phyloP scores from a whole-genome alignment of 164 flowering plant genomes.

The Liriodendron chinense region DNA sequence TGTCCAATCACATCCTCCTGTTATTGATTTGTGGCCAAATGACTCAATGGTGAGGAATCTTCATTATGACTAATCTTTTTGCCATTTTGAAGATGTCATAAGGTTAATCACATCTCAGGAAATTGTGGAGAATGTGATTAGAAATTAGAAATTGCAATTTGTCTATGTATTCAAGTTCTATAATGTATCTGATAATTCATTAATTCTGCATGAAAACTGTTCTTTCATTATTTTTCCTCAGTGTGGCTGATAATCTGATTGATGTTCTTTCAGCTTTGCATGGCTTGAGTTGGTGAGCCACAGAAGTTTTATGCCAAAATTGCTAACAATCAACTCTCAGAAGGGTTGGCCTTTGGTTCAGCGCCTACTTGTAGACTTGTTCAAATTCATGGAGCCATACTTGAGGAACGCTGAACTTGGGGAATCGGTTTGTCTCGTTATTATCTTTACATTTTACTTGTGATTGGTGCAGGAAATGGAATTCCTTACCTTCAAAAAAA shows the following conservation, averaged over 20 bases:
- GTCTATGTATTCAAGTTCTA: neutral
- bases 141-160: neutral
- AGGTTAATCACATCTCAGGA: too few relatives aligned
- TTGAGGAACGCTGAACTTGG: slow-evolving; percentile 86
- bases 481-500: neutral
- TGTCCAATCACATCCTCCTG: neutral
- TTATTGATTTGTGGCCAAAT: too few relatives aligned
- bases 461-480: neutral
- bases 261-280: slow-evolving; percentile 65
- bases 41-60: too few relatives aligned
- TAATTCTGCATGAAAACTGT: neutral
- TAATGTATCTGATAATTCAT: neutral
- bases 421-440: slow-evolving; percentile 51
- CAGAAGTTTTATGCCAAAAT: slow-evolving; percentile 92
- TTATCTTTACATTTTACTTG: neutral
- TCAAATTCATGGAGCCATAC: slow-evolving; percentile 94
- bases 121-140: neutral
- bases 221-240: neutral
- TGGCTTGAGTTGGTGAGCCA: slow-evolving; percentile 98
- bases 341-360: slow-evolving; percentile 93
- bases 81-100: neutral
- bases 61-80: neutral
- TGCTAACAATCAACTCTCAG: slow-evolving; percentile 69
- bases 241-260: slow-evolving; percentile 10
- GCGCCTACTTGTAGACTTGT: slow-evolving; percentile 77